Evolutionary conservation across 345 rosid species (phyloP).

Genomic region (Citrus australasica): DNA sequence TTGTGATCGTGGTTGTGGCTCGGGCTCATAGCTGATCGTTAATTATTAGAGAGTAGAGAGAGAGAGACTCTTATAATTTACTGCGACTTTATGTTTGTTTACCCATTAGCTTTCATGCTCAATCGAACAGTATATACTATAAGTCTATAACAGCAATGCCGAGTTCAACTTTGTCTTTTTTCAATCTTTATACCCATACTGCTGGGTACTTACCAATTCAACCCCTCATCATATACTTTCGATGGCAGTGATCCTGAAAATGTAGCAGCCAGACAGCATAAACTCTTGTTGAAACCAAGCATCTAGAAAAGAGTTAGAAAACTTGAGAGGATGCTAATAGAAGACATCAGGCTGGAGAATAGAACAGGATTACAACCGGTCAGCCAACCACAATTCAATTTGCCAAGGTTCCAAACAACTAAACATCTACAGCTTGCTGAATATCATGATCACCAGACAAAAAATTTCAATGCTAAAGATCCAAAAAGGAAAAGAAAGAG

Average conservation of each 20-base stretch:
- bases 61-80: no score
- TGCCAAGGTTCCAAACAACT: not conserved
- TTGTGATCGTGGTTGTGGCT: slow-evolving; percentile 41
- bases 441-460: not conserved
- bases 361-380: not conserved
- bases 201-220: not conserved
- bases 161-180: not conserved
- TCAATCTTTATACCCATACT: not conserved
- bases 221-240: not conserved
- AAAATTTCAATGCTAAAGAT: not conserved
- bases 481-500: not conserved
- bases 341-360: not conserved
- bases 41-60: not conserved
- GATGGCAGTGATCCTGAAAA: not conserved
- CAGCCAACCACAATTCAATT: not conserved
- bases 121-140: no score
- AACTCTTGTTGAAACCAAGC: not conserved
- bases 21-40: slow-evolving; percentile 12
- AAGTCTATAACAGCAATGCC: not conserved
- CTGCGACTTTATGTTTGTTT: not conserved
- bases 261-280: not conserved
- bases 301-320: not conserved
- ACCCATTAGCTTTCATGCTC: not conserved
- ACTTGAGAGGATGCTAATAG: not conserved
- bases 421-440: not conserved